These are phyloP conservation scores for Eucalyptus regnans DNA, from an alignment of 345 rosid genomes.

Conservation along the genomic window DNA sequence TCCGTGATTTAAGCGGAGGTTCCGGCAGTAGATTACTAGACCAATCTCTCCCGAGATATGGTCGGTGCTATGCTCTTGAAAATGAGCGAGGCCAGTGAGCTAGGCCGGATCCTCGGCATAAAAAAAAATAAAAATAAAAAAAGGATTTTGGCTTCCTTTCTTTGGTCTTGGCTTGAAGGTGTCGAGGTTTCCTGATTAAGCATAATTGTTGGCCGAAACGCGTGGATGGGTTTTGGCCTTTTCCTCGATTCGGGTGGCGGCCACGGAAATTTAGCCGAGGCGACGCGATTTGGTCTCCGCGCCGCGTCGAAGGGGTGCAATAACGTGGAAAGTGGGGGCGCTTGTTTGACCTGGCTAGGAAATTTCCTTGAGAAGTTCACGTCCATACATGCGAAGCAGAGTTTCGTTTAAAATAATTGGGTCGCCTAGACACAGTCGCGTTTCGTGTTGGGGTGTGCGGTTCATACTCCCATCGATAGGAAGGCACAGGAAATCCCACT, in stretches of 20 bases:
- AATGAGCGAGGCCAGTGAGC: fast-evolving
- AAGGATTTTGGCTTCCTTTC: background rate
- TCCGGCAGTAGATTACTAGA: fast-evolving
- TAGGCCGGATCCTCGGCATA: too few relatives aligned
- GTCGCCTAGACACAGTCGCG: background rate
- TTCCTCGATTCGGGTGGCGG: background rate
- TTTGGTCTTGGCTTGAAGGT: background rate
- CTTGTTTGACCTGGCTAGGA: background rate
- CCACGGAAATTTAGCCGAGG: background rate
- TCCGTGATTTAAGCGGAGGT: fast-evolving
- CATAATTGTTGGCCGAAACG: background rate
- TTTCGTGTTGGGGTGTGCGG: background rate
- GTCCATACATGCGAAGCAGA: background rate
- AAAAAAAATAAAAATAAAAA: too few relatives aligned
- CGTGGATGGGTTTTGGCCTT: background rate
- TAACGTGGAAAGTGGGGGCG: background rate
- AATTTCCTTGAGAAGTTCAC: background rate
- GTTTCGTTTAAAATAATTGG: background rate
- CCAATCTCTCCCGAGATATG: fast-evolving
- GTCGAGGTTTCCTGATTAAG: background rate
- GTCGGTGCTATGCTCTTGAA: fast-evolving
- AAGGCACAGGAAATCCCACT: fast-evolving
- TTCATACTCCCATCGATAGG: background rate
- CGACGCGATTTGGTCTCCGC: background rate
- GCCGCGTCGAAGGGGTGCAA: background rate